phyloP scores from a whole-genome alignment of 805 yeast species.

The Starmerella apis region DNA sequence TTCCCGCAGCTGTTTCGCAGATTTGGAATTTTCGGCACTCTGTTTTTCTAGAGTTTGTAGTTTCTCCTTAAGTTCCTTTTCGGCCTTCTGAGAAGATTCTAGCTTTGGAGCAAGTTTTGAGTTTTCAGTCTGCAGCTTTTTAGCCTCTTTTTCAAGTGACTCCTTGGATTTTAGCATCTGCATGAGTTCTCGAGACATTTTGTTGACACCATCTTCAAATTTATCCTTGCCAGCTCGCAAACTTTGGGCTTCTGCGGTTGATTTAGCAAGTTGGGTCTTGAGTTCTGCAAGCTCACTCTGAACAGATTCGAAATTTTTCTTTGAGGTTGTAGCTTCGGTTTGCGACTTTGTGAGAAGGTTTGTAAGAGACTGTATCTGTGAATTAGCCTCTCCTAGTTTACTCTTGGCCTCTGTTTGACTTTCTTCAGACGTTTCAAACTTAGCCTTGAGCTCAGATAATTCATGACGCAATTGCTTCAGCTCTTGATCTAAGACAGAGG shows the following conservation, averaged over 20 bases:
- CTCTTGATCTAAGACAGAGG: slow-evolving; percentile 27
- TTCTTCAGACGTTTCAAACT: slow-evolving; percentile 13
- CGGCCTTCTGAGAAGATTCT: slow-evolving; percentile 7
- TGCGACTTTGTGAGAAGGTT: slow-evolving; percentile 7
- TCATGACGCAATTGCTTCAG: slow-evolving; percentile 24
- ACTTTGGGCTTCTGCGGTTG: slow-evolving; percentile 27
- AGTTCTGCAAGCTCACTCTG: slow-evolving; percentile 2
- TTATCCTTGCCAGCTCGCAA: slow-evolving; percentile 42
- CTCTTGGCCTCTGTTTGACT: slow-evolving; percentile 5
- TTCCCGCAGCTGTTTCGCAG: slow-evolving; percentile 26
- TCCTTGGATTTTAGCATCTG: slow-evolving; percentile 51
- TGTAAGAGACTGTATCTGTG: neutral
- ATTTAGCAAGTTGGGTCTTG: neutral
- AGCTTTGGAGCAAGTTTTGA: slow-evolving; percentile 26
- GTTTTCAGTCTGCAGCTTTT: slow-evolving; percentile 12
- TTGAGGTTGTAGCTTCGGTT: neutral
- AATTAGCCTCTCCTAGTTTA: slow-evolving; percentile 14
- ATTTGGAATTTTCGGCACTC: slow-evolving; percentile 26
- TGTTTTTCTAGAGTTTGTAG: slow-evolving; percentile 26
- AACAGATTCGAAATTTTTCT: neutral
- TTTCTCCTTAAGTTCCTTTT: slow-evolving; percentile 22
- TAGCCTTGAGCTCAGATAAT: neutral
- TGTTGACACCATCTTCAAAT: slow-evolving; percentile 80
- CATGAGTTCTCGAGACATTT: slow-evolving; percentile 76
- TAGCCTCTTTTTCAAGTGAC: slow-evolving; percentile 21